phyloP scores from a whole-genome alignment of 495 filamentous ascomycete genomes.

The Sordaria brevicollis region DNA sequence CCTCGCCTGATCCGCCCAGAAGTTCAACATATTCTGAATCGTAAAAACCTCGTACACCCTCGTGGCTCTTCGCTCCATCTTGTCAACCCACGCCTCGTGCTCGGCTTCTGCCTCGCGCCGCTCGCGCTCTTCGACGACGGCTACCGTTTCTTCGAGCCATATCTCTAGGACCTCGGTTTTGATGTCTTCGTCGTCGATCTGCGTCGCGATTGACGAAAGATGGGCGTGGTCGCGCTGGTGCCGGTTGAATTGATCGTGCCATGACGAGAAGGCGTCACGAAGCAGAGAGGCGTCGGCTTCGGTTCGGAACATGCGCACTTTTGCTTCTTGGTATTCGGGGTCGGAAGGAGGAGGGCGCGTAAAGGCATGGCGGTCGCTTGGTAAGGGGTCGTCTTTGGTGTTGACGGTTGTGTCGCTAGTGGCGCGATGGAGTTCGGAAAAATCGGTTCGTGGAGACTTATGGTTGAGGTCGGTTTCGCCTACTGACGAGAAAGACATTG shows the following conservation, averaged over 20 bases:
- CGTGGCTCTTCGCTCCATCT: slow-evolving; percentile 20
- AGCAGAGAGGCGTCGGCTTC: slow-evolving; percentile 4
- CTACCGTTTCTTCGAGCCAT: slow-evolving; percentile 12
- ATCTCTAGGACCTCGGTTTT: slow-evolving; percentile 13
- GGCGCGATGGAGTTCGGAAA: slow-evolving; percentile 1
- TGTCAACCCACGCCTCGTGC: slow-evolving; percentile 11
- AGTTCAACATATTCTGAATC: slow-evolving; percentile 8
- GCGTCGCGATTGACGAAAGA: slow-evolving; percentile 1
- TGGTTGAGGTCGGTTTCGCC: slow-evolving; percentile 9
- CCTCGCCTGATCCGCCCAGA: slow-evolving; percentile 13
- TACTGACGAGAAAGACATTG: slow-evolving; percentile 8
- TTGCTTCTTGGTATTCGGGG: slow-evolving; percentile 8
- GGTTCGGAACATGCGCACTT: slow-evolving; percentile 7
- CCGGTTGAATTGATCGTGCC: slow-evolving; percentile 5
- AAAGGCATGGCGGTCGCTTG: neutral
- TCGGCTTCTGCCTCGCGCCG: slow-evolving; percentile 11
- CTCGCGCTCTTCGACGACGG: slow-evolving; percentile 2
- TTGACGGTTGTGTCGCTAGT: slow-evolving; percentile 10
- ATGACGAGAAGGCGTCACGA: slow-evolving; percentile 6
- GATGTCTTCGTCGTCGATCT: slow-evolving; percentile 16
- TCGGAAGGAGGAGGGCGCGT: slow-evolving; percentile 3
- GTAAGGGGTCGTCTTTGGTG: slow-evolving; percentile 4
- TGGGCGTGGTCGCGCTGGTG: slow-evolving; percentile 1
- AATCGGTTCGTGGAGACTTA: slow-evolving; percentile 5
- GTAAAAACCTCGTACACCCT: slow-evolving; percentile 20